Evolutionary conservation across 192 early-diverging fungal species (phyloP).

Genomic region (Chytriomyces sp.): DNA sequence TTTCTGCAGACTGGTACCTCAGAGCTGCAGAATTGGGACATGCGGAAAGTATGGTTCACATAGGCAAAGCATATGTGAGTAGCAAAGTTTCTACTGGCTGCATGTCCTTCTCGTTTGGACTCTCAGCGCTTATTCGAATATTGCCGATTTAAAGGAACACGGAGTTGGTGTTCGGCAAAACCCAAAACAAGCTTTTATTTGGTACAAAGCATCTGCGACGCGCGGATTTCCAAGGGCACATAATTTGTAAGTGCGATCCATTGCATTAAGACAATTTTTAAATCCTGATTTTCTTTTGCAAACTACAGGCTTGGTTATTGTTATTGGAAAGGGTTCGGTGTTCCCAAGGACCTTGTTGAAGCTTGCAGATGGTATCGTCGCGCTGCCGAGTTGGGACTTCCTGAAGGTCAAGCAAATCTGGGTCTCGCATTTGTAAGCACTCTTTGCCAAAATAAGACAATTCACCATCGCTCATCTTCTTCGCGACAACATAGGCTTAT

Average conservation of each 20-base stretch:
- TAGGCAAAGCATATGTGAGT: conserved; percentile 23
- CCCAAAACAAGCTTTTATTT: conserved; percentile 24
- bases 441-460: background rate
- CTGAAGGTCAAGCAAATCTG: conserved; percentile 36
- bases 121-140: background rate
- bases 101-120: background rate
- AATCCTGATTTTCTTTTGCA: background rate
- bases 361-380: conserved; percentile 45
- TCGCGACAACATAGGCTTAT: background rate
- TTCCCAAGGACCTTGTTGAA: conserved; percentile 33
- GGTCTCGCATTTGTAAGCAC: conserved; percentile 34
- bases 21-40: conserved; percentile 13
- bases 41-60: conserved; percentile 21
- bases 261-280: background rate
- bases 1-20: conserved; percentile 21
- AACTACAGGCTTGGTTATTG: conserved; percentile 40
- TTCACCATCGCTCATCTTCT: background rate
- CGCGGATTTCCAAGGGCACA: conserved; percentile 35
- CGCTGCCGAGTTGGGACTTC: conserved; percentile 39
- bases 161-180: conserved; percentile 34
- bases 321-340: conserved; percentile 41
- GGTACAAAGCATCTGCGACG: conserved; percentile 26
- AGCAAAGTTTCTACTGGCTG: background rate
- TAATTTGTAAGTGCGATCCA: conserved; percentile 18
- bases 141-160: conserved; percentile 17